Percentiles rank a stretch among this genome's conserved stretches.
Conservation (phyloP, 2,329 filamentous ascomycete genomes). For the Coniochaeta sp. region DNA sequence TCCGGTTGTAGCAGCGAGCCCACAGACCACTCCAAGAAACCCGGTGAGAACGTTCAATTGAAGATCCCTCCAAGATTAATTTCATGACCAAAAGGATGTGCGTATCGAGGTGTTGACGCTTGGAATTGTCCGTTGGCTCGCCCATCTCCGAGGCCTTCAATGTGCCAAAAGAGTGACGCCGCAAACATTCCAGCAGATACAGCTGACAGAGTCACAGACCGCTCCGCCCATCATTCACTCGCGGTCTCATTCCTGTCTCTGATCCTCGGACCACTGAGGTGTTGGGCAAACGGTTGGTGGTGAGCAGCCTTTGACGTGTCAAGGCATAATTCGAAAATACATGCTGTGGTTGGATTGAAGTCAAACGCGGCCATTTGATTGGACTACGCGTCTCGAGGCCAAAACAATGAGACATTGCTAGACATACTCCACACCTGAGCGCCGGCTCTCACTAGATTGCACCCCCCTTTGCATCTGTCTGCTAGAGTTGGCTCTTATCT, state of each 20-base stretch:
- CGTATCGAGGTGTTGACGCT: not conserved
- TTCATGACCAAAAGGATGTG: not conserved
- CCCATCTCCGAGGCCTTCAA: not conserved
- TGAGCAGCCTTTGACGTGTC: not conserved
- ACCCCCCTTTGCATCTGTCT: not conserved
- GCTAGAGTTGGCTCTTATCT: not conserved
- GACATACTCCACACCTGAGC: not conserved
- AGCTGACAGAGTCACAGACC: not conserved
- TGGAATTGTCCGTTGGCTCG: not conserved
- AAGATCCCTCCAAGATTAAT: not conserved
- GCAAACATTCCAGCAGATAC: not conserved
- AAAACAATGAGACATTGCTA: slow-evolving; percentile 2
- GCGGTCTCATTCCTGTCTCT: slow-evolving; percentile 1
- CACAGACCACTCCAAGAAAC: not conserved
- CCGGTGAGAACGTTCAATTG: not conserved
- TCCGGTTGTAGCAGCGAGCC: not conserved
- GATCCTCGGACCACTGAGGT: not conserved
- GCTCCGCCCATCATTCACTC: not conserved
- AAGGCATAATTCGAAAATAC: not conserved
- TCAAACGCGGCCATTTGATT: not conserved
- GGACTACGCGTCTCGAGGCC: not conserved
- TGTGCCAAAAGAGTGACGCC: not conserved
- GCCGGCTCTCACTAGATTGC: not conserved
- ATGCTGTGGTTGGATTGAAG: slow-evolving; percentile 1
- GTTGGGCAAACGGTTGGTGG: not conserved